These are phyloP conservation scores for Auricularia sp. DNA, from an alignment of 768 basidiomycete genomes.

Conservation along the genomic window DNA sequence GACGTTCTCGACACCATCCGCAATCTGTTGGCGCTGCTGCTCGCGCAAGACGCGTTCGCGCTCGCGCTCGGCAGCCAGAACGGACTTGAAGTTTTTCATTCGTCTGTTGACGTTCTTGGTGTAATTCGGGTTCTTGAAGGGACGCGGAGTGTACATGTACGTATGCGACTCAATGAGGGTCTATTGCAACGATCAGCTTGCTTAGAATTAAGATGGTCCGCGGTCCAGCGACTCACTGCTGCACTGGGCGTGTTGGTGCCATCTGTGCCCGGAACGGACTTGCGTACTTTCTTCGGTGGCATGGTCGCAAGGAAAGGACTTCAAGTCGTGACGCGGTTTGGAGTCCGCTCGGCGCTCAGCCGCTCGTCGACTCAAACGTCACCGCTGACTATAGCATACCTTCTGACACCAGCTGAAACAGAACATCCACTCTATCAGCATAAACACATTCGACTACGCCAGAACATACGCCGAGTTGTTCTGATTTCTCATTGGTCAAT, in stretches of 20 bases:
- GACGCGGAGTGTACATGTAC: constrained; percentile 54
- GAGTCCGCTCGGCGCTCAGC: background rate
- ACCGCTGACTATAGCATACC: too few relatives aligned
- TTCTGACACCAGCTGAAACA: too few relatives aligned
- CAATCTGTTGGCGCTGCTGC: constrained; percentile 37
- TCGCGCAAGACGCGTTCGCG: constrained; percentile 62
- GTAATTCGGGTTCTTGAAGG: constrained; percentile 70
- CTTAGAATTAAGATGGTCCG: background rate
- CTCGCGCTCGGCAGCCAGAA: constrained; percentile 70
- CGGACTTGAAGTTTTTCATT: constrained; percentile 70
- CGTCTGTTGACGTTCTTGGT: constrained; percentile 60
- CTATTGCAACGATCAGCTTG: constrained; percentile 23
- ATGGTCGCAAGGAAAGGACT: background rate
- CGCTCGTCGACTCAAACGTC: too few relatives aligned
- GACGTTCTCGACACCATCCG: constrained; percentile 46
- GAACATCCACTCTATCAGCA: too few relatives aligned
- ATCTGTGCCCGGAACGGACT: background rate
- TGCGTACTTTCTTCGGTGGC: background rate
- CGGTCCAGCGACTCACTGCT: background rate
- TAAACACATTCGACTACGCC: too few relatives aligned
- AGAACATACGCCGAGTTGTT: too few relatives aligned
- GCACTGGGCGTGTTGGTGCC: background rate
- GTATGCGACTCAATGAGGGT: constrained; percentile 67
- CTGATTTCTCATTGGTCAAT: too few relatives aligned
- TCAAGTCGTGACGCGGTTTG: background rate